These are phyloP conservation scores for Nigrospora oryzae DNA, from an alignment of 2,329 filamentous ascomycete species.

Conservation along the genomic window DNA sequence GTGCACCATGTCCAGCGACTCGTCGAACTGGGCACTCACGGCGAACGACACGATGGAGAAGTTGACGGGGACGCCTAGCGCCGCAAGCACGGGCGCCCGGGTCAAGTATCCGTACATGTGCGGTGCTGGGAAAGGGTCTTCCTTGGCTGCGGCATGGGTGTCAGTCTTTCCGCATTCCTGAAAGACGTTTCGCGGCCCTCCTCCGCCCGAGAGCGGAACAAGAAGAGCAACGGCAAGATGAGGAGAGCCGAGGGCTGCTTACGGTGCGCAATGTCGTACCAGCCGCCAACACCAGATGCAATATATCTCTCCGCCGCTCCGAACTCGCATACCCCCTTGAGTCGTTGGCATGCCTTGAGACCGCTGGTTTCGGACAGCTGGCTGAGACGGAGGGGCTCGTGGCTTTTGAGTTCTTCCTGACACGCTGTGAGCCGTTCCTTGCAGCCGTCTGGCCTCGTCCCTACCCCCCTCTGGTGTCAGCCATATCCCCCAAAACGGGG, in stretches of 20 bases:
- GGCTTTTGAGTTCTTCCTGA: constrained; percentile 4
- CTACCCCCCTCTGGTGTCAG: background rate
- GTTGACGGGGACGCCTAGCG: constrained; percentile 52
- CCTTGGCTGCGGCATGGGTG: constrained; percentile 42
- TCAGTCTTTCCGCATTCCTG: constrained; percentile 36
- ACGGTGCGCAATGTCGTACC: constrained; percentile 18
- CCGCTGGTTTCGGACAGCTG: no score
- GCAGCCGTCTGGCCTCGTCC: constrained; percentile 4
- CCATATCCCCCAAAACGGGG: background rate
- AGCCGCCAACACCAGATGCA: background rate
- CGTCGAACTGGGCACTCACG: constrained; percentile 34
- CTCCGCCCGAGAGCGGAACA: constrained; percentile 12
- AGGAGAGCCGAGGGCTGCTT: no score
- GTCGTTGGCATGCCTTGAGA: no score
- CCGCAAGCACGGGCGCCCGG: constrained; percentile 44
- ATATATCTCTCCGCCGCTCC: background rate
- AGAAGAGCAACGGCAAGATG: no score
- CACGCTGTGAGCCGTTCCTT: background rate
- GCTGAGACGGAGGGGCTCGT: background rate
- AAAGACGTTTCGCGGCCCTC: constrained; percentile 16
- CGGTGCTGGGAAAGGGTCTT: constrained; percentile 42
- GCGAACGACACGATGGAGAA: constrained; percentile 36
- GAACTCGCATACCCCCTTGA: background rate
- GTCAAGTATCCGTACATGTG: constrained; percentile 49
- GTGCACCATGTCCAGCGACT: constrained; percentile 20